phyloP scores from a whole-genome alignment of 495 filamentous ascomycete species.

The Endocarpon pusillum region DNA sequence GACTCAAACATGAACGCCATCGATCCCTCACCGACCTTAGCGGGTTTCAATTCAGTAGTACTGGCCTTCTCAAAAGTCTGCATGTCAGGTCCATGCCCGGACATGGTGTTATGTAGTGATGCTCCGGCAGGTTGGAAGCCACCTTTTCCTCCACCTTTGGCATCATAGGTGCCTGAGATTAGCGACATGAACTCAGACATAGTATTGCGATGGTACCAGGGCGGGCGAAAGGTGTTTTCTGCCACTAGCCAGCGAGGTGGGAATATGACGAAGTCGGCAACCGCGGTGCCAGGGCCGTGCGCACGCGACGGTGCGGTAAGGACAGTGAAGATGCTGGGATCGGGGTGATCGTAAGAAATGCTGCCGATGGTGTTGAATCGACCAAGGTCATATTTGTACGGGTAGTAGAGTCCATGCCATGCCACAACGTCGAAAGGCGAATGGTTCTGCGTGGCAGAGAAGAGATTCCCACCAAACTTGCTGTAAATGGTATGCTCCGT shows the following conservation, averaged over 20 bases:
- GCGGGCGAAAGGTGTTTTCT: conserved; percentile 66
- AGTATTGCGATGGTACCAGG: conserved; percentile 64
- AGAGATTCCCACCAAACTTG: conserved; percentile 50
- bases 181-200: conserved; percentile 54
- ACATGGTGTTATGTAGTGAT: conserved; percentile 47
- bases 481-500: conserved; percentile 30
- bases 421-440: conserved; percentile 53
- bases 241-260: conserved; percentile 65
- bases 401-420: conserved; percentile 57
- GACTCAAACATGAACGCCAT: conserved; percentile 59
- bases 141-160: conserved; percentile 34
- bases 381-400: conserved; percentile 76
- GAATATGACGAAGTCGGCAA: conserved; percentile 75
- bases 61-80: conserved; percentile 39
- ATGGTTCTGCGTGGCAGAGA: conserved; percentile 39
- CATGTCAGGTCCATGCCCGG: conserved; percentile 43
- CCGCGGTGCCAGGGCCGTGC: conserved; percentile 44
- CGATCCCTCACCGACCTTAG: conserved; percentile 42
- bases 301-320: conserved; percentile 46
- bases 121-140: conserved; percentile 46
- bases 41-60: conserved; percentile 37
- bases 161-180: conserved; percentile 49
- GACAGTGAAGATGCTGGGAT: conserved; percentile 71
- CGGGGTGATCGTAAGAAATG: conserved; percentile 62
- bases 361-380: conserved; percentile 64